Conservation (phyloP, 116 monocot species). For the Iris pallida region DNA sequence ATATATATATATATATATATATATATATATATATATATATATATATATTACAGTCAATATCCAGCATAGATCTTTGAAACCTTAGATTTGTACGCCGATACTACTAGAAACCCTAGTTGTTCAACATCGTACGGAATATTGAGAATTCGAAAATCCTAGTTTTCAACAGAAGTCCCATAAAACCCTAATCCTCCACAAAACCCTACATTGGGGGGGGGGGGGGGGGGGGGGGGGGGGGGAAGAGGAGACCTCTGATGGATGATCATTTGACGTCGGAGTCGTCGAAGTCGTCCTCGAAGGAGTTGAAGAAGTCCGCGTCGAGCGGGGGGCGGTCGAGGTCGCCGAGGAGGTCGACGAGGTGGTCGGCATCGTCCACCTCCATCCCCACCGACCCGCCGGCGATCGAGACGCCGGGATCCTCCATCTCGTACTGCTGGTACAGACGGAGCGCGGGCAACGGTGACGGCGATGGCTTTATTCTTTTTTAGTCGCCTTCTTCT, state of each 20-base stretch:
- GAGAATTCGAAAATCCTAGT: too few relatives aligned
- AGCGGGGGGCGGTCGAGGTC: conserved; percentile 28
- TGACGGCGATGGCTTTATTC: conserved; percentile 9
- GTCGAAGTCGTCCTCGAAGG: conserved; percentile 52
- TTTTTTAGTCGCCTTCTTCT: neutral
- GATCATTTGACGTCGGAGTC: conserved; percentile 31
- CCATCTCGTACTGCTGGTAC: conserved; percentile 9
- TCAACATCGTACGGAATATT: too few relatives aligned
- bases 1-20: too few relatives aligned
- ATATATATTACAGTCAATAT: too few relatives aligned
- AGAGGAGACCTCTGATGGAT: neutral
- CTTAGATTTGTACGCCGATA: too few relatives aligned
- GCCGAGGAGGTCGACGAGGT: conserved; percentile 29
- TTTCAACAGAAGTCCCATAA: too few relatives aligned
- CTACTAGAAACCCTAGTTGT: too few relatives aligned
- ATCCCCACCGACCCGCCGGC: conserved; percentile 12
- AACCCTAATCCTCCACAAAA: neutral
- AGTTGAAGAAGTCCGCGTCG: conserved; percentile 57
- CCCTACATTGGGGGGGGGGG: neutral
- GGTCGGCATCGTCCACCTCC: conserved; percentile 35
- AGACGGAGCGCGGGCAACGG: neutral
- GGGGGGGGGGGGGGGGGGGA: too few relatives aligned
- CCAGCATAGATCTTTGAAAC: too few relatives aligned
- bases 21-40: too few relatives aligned
- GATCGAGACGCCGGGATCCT: conserved; percentile 1